Base-by-base conservation (phyloP, 1,284 basidiomycete species). In the Cryptococcus wingfieldii region DNA sequence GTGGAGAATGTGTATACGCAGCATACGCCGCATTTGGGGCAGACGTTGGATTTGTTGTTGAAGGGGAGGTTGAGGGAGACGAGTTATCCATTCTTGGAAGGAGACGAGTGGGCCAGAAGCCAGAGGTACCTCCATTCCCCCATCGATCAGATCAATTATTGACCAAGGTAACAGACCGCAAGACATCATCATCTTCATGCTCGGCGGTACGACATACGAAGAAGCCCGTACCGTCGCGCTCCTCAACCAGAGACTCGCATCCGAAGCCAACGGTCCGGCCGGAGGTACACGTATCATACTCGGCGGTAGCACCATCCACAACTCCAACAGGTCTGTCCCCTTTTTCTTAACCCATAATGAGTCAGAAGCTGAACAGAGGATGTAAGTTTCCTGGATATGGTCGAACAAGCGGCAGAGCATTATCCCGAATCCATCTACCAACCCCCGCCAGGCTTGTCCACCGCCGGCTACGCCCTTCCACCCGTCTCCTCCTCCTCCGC, bases 1-100 rank as follows among this genome's bases (percentile, higher is more conserved):
- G 96, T 98, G 6, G 96, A 99, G 75, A 99, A 99, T 69, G 95
- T 98, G 8, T 99, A 98, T 72, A 99, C 94, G 54, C 96, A 98
- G 69, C 96, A 98, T 70, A 88, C 87, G 14, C 96, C 96, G 9
- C 93, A 96, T 74, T 80, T 99, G 3, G 85, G 88, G 0, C 86
- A 97, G 70, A 98, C 95, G 5, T 78, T 98, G 19, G 96, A 99
- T 70, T 83, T 89, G 54, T 78, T 99, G 2, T 83, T 96, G 67
- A 91, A 86, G 67, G 95, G 93, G 13, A 81, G 89, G 47, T 74
- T 98, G 60, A 86, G 84, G 63, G 95, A 98, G 63, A 83, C 85
- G 2, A 90, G 85, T 60, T 94, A 98, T 77, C 94, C 96, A 0
- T 98, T 92, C 79, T 68, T 93, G 28, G 89, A 90, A 52, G 83